A percentile compares a stretch with the other conserved stretches of the same genome.
Conservation (phyloP, 108 stramenopile genomes). For the Skeletonema tropicum region DNA sequence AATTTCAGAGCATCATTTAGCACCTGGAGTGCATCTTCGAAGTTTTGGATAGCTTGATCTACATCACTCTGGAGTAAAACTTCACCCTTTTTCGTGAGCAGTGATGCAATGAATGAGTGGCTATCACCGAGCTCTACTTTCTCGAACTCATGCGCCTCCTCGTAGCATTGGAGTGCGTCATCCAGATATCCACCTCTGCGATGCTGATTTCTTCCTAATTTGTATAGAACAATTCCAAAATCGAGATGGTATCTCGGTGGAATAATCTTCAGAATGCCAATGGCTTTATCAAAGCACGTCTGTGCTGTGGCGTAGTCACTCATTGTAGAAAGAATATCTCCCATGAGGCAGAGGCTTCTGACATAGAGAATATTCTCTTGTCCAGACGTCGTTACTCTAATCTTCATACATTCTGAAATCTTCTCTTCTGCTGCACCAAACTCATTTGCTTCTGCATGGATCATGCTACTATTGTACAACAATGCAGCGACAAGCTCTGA, state of each 20-base stretch:
- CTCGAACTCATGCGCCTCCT: slow-evolving; percentile 68
- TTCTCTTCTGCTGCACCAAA: slow-evolving; percentile 60
- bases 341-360: slow-evolving; percentile 67
- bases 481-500: slow-evolving; percentile 71
- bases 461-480: slow-evolving; percentile 67
- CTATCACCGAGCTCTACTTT: slow-evolving; percentile 64
- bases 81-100: slow-evolving; percentile 66
- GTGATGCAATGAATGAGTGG: slow-evolving; percentile 57
- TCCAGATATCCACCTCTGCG: slow-evolving; percentile 64
- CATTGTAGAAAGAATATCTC: slow-evolving; percentile 64
- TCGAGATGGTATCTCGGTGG: slow-evolving; percentile 59
- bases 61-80: slow-evolving; percentile 65
- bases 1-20: slow-evolving; percentile 48
- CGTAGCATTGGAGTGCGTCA: slow-evolving; percentile 68
- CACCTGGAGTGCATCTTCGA: slow-evolving; percentile 67
- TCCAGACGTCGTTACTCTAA: slow-evolving; percentile 60
- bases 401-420: slow-evolving; percentile 59
- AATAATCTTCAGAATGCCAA: slow-evolving; percentile 64
- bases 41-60: slow-evolving; percentile 64
- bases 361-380: slow-evolving; percentile 69
- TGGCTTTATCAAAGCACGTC: slow-evolving; percentile 69
- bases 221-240: slow-evolving; percentile 75
- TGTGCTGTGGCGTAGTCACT: slow-evolving; percentile 74
- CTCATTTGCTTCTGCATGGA: slow-evolving; percentile 64
- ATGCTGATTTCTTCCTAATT: slow-evolving; percentile 73